Evolutionary conservation across 2,329 filamentous ascomycete species (phyloP).

Genomic region (Xylaria sp.): DNA sequence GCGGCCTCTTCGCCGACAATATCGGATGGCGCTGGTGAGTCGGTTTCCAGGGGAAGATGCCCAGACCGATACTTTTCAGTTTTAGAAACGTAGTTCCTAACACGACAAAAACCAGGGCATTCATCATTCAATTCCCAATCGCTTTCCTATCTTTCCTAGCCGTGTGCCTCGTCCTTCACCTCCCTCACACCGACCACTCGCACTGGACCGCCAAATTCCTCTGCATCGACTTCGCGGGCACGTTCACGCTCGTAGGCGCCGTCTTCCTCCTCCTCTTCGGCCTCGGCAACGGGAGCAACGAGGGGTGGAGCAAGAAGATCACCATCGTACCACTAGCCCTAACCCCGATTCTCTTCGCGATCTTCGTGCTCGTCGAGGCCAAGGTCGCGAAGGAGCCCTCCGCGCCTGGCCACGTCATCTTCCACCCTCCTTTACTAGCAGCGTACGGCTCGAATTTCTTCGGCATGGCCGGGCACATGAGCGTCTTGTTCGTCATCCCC

Average conservation of each 20-base stretch:
- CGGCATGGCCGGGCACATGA: conserved; percentile 67
- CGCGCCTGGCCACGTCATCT: conserved; percentile 78
- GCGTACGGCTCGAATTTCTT: conserved; percentile 80
- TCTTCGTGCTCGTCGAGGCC: conserved; percentile 77
- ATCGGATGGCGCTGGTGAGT: conserved; percentile 59
- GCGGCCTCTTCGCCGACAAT: conserved; percentile 46
- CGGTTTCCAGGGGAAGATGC: not conserved
- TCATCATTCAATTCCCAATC: conserved; percentile 76
- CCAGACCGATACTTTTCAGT: not conserved
- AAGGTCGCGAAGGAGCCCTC: conserved; percentile 77
- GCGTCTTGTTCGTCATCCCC: conserved; percentile 77
- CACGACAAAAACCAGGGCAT: conserved; percentile 63
- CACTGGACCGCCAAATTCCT: conserved; percentile 74
- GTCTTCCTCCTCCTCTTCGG: conserved; percentile 74
- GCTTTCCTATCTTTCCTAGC: conserved; percentile 73
- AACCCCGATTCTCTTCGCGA: conserved; percentile 67
- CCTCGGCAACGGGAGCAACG: conserved; percentile 78
- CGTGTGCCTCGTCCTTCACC: conserved; percentile 70
- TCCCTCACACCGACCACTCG: conserved; percentile 67
- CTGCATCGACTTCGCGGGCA: conserved; percentile 79
- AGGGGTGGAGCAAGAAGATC: conserved; percentile 70
- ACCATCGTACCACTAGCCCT: conserved; percentile 68
- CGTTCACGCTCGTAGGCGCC: conserved; percentile 71
- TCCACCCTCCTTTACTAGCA: conserved; percentile 72
- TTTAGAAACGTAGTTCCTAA: conserved; percentile 15